Percentiles rank a stretch among this genome's conserved stretches.
phyloP scores from a whole-genome alignment of 768 basidiomycete genomes.

The Cystofilobasidium capitatum region DNA sequence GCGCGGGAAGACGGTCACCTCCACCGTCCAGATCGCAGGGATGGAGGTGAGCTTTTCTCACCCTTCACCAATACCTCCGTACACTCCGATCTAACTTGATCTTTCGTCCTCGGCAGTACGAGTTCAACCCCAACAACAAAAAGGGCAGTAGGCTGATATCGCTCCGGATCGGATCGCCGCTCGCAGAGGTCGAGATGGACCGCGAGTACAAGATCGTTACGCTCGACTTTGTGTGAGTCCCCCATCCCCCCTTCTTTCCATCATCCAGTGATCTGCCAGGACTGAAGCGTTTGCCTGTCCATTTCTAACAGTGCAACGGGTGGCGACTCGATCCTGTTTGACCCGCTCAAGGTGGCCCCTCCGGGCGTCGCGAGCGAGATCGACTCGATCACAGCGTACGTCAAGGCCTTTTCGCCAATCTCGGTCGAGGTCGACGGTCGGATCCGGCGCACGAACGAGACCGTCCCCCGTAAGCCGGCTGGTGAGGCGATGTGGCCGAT shows the following conservation, averaged over 20 bases:
- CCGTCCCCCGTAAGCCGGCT: neutral
- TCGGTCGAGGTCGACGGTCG: slow-evolving; percentile 25
- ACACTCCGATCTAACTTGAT: slow-evolving; percentile 33
- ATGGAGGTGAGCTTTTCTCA: neutral
- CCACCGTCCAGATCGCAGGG: slow-evolving; percentile 40
- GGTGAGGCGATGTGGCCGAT: neutral
- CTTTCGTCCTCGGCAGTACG: slow-evolving; percentile 38
- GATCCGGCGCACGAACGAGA: slow-evolving; percentile 27
- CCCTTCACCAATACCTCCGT: neutral
- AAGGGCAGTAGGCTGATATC: slow-evolving; percentile 31
- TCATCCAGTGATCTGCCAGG: neutral
- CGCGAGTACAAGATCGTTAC: slow-evolving; percentile 31
- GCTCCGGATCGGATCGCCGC: slow-evolving; percentile 27
- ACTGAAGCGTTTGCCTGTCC: neutral
- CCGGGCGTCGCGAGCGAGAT: slow-evolving; percentile 25
- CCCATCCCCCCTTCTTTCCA: neutral
- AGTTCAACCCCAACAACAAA: slow-evolving; percentile 31
- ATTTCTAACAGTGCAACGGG: slow-evolving; percentile 25
- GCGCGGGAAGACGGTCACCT: slow-evolving; percentile 36
- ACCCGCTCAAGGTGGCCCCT: slow-evolving; percentile 14
- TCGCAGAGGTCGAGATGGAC: slow-evolving; percentile 26
- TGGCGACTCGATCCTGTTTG: slow-evolving; percentile 28
- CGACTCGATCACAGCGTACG: slow-evolving; percentile 28
- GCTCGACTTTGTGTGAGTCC: neutral
- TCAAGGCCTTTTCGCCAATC: slow-evolving; percentile 27